These are phyloP conservation scores for Nicotiana tabacum DNA, from an alignment of 257 asterid species.

Conservation along the genomic window DNA sequence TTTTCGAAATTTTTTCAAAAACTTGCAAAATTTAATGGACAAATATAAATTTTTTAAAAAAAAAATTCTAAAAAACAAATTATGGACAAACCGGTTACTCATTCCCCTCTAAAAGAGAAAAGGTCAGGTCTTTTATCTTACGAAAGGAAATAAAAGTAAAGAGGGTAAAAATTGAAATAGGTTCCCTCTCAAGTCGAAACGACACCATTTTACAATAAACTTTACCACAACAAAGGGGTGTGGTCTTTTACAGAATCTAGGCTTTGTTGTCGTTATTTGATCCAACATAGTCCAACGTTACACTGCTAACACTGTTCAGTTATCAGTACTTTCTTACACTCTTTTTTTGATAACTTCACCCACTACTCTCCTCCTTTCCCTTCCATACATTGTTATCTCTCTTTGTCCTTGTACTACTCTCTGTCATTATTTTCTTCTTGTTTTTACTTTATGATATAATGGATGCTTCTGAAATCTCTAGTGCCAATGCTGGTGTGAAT, in stretches of 20 bases:
- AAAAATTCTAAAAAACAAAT: no score
- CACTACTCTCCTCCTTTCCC: neutral
- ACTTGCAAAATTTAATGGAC: no score
- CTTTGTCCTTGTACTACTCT: neutral
- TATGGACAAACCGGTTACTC: no score
- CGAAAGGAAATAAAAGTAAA: neutral
- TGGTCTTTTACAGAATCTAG: neutral
- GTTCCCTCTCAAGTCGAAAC: neutral
- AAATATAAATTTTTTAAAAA: no score
- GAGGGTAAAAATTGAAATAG: neutral
- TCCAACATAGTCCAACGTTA: constrained; percentile 12
- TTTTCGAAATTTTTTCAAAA: no score
- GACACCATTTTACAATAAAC: no score
- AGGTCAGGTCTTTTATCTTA: neutral
- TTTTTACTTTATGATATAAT: neutral
- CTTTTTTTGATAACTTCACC: neutral
- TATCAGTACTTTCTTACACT: neutral
- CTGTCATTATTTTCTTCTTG: neutral
- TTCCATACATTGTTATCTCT: neutral
- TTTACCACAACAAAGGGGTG: no score
- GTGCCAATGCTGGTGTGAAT: neutral
- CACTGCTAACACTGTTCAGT: neutral
- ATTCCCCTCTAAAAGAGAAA: neutral
- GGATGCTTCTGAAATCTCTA: neutral
- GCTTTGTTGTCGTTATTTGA: neutral